Evolutionary conservation across 2,329 filamentous ascomycete species (phyloP).

Genomic region (Beauveria sp.): DNA sequence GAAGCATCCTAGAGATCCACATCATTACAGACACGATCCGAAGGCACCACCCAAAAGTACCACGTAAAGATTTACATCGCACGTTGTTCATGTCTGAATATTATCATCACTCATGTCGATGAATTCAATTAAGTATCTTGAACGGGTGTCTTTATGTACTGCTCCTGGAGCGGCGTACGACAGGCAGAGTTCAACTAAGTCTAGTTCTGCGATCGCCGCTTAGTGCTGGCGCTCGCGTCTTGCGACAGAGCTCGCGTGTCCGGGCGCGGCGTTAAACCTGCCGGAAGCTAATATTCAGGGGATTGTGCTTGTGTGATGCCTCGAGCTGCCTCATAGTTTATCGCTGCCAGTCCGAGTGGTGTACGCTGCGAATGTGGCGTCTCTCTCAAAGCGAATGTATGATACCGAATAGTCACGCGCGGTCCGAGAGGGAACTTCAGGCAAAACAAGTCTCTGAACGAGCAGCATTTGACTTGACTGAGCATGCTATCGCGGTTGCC

Average conservation of each 20-base stretch:
- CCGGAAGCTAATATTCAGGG: not conserved
- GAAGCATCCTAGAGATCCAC: not conserved
- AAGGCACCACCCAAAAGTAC: too few relatives aligned
- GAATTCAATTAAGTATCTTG: not conserved
- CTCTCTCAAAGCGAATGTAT: not conserved
- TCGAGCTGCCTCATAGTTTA: not conserved
- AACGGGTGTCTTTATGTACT: not conserved
- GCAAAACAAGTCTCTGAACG: not conserved
- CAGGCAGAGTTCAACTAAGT: not conserved
- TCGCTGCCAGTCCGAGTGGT: not conserved
- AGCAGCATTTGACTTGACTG: too few relatives aligned
- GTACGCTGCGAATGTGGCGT: not conserved
- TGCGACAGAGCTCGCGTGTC: not conserved
- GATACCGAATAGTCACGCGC: not conserved
- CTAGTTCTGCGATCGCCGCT: not conserved
- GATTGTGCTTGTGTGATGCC: not conserved
- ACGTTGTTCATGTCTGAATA: not conserved
- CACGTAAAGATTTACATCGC: too few relatives aligned
- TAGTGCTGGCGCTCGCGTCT: not conserved
- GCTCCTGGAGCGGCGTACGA: not conserved
- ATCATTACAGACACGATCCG: not conserved
- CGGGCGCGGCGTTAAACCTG: not conserved
- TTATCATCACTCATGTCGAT: not conserved
- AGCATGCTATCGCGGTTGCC: not conserved
- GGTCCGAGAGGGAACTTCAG: too few relatives aligned